These are phyloP conservation scores for Ensete ventricosum DNA, from an alignment of 176 grass and related monocot species.

Conservation along the genomic window DNA sequence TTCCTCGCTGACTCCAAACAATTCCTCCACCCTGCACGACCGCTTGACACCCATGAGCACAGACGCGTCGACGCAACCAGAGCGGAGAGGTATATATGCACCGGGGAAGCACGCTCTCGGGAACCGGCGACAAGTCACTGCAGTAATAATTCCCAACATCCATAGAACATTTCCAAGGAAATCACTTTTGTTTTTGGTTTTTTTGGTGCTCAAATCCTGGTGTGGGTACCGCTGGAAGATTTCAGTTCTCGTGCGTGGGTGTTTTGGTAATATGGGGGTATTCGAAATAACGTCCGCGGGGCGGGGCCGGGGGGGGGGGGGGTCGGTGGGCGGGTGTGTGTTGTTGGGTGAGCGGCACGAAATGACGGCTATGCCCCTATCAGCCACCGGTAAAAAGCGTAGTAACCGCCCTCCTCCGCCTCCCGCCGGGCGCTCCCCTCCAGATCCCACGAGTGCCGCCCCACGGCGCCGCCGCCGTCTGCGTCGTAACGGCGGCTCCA, in stretches of 20 bases:
- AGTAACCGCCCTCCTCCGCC: slow-evolving; percentile 30
- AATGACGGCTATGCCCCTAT: slow-evolving; percentile 39
- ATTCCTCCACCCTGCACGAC: no score
- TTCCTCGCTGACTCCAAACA: no score
- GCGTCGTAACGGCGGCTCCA: slow-evolving; percentile 50
- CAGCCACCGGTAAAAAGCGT: slow-evolving; percentile 59
- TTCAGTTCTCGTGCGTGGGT: background rate
- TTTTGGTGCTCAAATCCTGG: no score
- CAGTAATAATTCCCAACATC: background rate
- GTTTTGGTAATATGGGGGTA: background rate
- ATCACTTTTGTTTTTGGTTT: background rate
- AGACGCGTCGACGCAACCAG: no score
- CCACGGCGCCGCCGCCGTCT: slow-evolving; percentile 31
- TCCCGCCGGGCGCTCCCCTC: slow-evolving; percentile 32
- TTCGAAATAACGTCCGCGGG: background rate
- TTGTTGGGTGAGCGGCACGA: no score
- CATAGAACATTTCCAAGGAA: background rate
- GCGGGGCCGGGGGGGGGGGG: no score
- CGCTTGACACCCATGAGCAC: no score
- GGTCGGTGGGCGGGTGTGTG: no score
- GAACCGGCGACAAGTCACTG: background rate
- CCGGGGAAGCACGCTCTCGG: background rate
- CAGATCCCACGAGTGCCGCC: slow-evolving; percentile 68
- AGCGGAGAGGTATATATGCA: no score
- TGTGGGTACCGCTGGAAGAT: no score